These are phyloP conservation scores for Candida easanensis DNA, from an alignment of 805 yeast genomes.

Conservation along the genomic window DNA sequence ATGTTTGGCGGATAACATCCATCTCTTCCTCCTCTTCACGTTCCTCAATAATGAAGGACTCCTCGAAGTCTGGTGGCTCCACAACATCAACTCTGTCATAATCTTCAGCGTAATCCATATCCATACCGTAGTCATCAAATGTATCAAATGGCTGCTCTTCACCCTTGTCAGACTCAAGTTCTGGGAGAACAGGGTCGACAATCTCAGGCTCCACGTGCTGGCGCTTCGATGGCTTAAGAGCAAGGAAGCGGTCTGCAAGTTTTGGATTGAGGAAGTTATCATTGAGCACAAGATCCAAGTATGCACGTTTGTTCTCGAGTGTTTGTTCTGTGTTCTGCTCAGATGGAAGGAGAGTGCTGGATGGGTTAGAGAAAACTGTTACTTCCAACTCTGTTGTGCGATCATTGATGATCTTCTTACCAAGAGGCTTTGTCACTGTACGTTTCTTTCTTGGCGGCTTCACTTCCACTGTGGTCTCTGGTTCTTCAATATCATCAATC, in stretches of 20 bases:
- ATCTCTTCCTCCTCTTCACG: conserved; percentile 23
- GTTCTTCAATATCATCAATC: conserved; percentile 18
- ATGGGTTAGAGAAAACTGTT: conserved; percentile 18
- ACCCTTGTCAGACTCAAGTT: conserved; percentile 15
- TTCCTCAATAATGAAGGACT: conserved; percentile 12
- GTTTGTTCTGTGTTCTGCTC: neutral
- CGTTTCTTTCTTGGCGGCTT: conserved; percentile 8
- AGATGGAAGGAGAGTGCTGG: conserved; percentile 7
- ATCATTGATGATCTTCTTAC: conserved; percentile 24
- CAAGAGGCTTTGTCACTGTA: conserved; percentile 8
- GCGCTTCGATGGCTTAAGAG: conserved; percentile 19
- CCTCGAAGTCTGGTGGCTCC: too few species aligned
- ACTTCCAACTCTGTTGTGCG: conserved; percentile 26
- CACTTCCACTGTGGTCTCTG: conserved; percentile 6
- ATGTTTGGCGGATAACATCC: conserved; percentile 5
- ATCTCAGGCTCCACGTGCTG: conserved; percentile 18
- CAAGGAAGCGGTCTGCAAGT: conserved; percentile 16
- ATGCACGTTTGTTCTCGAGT: conserved; percentile 19
- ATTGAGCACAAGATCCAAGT: conserved; percentile 15
- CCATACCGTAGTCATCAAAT: conserved; percentile 19
- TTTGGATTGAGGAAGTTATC: conserved; percentile 18
- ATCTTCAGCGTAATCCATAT: too few species aligned
- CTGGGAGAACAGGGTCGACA: conserved; percentile 19
- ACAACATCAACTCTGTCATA: neutral
- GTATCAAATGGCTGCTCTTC: conserved; percentile 9